Conservation (phyloP, 108 stramenopile species). For the Nitzschia sp. region DNA sequence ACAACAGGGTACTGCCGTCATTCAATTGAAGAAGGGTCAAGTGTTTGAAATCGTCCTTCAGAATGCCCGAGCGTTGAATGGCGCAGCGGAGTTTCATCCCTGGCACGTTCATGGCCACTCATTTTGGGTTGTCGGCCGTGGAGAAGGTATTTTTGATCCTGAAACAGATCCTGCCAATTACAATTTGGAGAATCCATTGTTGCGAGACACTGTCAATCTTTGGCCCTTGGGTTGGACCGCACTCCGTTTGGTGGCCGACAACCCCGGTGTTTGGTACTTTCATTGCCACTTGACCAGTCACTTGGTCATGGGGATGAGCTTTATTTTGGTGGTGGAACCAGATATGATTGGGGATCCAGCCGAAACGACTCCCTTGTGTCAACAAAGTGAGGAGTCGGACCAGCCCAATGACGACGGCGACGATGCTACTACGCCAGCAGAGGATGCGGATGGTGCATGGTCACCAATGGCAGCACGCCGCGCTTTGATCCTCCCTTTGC, state of each 20-base stretch:
- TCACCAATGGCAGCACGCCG: too few species aligned
- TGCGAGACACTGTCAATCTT: conserved; percentile 38
- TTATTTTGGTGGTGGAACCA: conserved; percentile 29
- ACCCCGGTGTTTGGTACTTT: conserved; percentile 45
- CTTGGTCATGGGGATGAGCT: conserved; percentile 44
- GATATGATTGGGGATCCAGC: conserved; percentile 13
- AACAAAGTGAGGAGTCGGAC: too few species aligned
- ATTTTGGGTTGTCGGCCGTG: conserved; percentile 46
- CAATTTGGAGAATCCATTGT: conserved; percentile 46
- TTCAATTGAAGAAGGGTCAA: background rate
- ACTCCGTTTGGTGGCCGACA: conserved; percentile 43
- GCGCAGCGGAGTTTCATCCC: conserved; percentile 39
- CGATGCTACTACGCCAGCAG: too few species aligned
- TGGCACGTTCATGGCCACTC: conserved; percentile 49
- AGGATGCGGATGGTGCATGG: too few species aligned
- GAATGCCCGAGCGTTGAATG: conserved; percentile 24
- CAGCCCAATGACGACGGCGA: too few species aligned
- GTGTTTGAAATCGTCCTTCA: conserved; percentile 13
- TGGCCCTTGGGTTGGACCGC: conserved; percentile 52
- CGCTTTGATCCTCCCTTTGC: too few species aligned
- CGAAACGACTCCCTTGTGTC: too few species aligned
- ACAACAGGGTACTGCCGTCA: background rate
- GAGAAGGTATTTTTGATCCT: conserved; percentile 36
- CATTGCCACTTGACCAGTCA: conserved; percentile 42
- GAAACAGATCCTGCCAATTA: conserved; percentile 27